A percentile compares a stretch with the other conserved stretches of the same genome.
Conservation (phyloP, 2,329 filamentous ascomycete species). For the Gaeumannomyces tritici region DNA sequence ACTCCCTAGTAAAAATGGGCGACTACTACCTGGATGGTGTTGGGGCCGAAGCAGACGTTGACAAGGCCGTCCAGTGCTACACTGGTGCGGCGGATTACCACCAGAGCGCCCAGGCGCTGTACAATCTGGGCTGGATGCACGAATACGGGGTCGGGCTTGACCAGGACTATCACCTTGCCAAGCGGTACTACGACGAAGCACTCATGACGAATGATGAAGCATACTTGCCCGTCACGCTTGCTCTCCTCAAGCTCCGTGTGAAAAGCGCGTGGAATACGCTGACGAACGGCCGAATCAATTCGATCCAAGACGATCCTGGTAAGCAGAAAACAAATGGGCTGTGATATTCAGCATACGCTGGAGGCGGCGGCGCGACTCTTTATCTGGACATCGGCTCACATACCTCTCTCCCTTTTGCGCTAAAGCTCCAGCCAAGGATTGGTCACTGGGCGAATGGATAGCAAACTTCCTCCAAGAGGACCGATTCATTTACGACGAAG, state of each 20-base stretch:
- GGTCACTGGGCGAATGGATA: constrained; percentile 79
- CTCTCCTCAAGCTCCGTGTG: constrained; percentile 72
- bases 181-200: constrained; percentile 90
- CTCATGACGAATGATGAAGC: constrained; percentile 87
- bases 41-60: constrained; percentile 59
- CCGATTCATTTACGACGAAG: constrained; percentile 51
- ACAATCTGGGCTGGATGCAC: constrained; percentile 99
- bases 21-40: constrained; percentile 89
- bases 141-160: constrained; percentile 89
- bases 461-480: constrained; percentile 72
- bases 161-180: constrained; percentile 95
- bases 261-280: constrained; percentile 92
- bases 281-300: constrained; percentile 83
- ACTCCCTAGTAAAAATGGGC: constrained; percentile 94
- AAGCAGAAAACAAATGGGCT: constrained; percentile 22
- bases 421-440: constrained; percentile 58
- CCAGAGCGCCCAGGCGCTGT: constrained; percentile 88
- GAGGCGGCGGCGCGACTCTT: too few species aligned
- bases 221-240: constrained; percentile 84
- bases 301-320: constrained; percentile 84
- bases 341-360: too few species aligned
- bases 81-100: constrained; percentile 84
- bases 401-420: constrained; percentile 16
- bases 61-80: constrained; percentile 91
- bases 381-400: too few species aligned